Base-by-base conservation (phyloP, 2,329 filamentous ascomycete species). In the Aspergillus carbonarius region DNA sequence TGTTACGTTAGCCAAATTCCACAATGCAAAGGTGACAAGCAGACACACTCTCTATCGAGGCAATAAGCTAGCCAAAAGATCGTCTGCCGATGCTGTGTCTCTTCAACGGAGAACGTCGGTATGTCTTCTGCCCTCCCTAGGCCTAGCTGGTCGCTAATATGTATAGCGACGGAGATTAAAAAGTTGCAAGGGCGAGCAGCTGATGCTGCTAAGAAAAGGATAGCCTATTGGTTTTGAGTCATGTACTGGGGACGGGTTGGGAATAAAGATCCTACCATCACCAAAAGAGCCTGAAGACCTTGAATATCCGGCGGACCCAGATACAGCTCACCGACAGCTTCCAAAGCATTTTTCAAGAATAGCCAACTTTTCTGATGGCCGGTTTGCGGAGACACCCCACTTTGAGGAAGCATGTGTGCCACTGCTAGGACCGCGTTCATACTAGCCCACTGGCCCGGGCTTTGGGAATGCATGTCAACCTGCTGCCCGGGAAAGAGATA, bases 21-120 rank as follows among this genome's bases (percentile, higher is more conserved):
- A 6, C 10, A 1, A 5, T 4, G 9, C 17, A n/a, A n/a, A 32
- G 9, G 18, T 3, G 12, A 18, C 20, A 12, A 10, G 15, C 12
- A 49, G n/a, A 4, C 60, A 32, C 60, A 65, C 63, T 65, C 63
- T 54, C 58, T 59, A 58, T 65, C 63, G 13, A 65, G 35, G 25
- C 60, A 60, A 42, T 63, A 65, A 10, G 62, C 53, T 12, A 63
- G 51, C 63, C 61, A 65, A 34, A 63, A 65, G 10, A 63, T 37
- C 12, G 44, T 59, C 15, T 47, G 55, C 37, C 58, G 59, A 4
- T 63, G 47, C 20, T 61, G 51, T 15, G 17, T 20, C 10, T 61
- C 57, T 7, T 63, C 55, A 1, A 50, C 5, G 12, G 18, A 55
- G 6, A 63, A 35, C 3, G 35, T 12, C n/a, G 39, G 20, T 12